These are phyloP conservation scores for Candida tammaniensis DNA, from an alignment of 805 yeast species.

Conservation along the genomic window DNA sequence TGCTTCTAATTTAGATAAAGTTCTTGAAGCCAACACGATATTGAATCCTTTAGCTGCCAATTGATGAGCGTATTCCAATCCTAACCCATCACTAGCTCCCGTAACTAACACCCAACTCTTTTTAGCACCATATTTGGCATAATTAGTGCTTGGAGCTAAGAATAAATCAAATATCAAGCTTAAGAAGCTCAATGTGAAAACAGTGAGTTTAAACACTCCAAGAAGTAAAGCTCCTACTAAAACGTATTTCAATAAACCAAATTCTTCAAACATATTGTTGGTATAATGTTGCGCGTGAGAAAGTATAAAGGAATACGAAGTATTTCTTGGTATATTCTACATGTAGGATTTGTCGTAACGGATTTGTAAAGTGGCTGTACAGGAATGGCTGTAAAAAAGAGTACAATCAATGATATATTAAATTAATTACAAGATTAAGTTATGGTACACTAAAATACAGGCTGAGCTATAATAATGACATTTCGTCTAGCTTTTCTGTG, in stretches of 20 bases:
- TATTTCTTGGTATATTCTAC: too few species aligned
- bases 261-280: conserved; percentile 8
- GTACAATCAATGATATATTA: too few species aligned
- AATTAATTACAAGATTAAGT: too few species aligned
- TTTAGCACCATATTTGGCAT: conserved; percentile 71
- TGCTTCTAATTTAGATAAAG: conserved; percentile 67
- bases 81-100: conserved; percentile 97
- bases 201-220: conserved; percentile 62
- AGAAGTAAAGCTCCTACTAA: conserved; percentile 43
- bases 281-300: too few species aligned
- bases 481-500: conserved; percentile 50
- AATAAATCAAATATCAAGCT: conserved; percentile 62
- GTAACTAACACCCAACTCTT: conserved; percentile 93
- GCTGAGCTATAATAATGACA: too few species aligned
- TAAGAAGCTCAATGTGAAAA: conserved; percentile 45
- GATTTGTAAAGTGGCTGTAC: too few species aligned
- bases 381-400: too few species aligned
- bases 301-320: too few species aligned
- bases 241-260: conserved; percentile 14
- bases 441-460: too few species aligned
- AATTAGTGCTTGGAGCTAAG: conserved; percentile 51
- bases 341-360: too few species aligned
- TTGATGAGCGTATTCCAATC: conserved; percentile 86
- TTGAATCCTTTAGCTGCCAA: conserved; percentile 85
- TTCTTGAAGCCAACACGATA: conserved; percentile 79